Evolutionary conservation across 2,329 filamentous ascomycete genomes (phyloP).

Genomic region (Colletotrichum eremochloae): DNA sequence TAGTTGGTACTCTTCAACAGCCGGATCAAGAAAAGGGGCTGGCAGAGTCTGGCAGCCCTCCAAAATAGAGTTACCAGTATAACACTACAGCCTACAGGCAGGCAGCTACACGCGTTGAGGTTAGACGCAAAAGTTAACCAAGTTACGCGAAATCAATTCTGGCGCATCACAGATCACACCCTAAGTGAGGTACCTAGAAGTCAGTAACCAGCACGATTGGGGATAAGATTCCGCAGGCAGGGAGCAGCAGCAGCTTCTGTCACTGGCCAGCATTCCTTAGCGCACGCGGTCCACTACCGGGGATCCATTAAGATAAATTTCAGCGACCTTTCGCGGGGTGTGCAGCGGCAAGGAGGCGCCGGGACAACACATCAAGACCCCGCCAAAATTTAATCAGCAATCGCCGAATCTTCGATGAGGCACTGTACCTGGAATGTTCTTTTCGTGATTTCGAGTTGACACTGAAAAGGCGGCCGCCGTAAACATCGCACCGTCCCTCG

Average conservation of each 20-base stretch:
- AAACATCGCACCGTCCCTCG: neutral
- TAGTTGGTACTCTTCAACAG: too few species aligned
- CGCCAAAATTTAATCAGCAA: slow-evolving; percentile 43
- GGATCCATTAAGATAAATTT: slow-evolving; percentile 1
- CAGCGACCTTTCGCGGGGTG: slow-evolving; percentile 24
- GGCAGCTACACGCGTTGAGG: too few species aligned
- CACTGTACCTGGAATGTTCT: slow-evolving; percentile 22
- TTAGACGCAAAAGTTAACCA: too few species aligned
- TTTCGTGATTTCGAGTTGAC: slow-evolving; percentile 6
- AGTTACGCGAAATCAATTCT: too few species aligned
- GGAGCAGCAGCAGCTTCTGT: neutral
- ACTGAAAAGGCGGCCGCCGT: neutral
- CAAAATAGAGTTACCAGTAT: too few species aligned
- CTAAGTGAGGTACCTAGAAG: neutral
- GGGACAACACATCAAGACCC: slow-evolving; percentile 27
- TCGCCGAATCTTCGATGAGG: slow-evolving; percentile 30
- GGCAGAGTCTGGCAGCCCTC: too few species aligned
- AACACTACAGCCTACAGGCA: too few species aligned
- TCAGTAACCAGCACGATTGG: neutral
- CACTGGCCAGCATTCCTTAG: slow-evolving; percentile 22
- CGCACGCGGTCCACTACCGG: slow-evolving; percentile 16
- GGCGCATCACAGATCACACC: too few species aligned
- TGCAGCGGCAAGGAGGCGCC: slow-evolving; percentile 31
- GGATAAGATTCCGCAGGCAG: slow-evolving; percentile 7
- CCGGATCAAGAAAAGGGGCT: too few species aligned